phyloP scores from a whole-genome alignment of 192 early-diverging fungal genomes.

The Backusella psychrophila region DNA sequence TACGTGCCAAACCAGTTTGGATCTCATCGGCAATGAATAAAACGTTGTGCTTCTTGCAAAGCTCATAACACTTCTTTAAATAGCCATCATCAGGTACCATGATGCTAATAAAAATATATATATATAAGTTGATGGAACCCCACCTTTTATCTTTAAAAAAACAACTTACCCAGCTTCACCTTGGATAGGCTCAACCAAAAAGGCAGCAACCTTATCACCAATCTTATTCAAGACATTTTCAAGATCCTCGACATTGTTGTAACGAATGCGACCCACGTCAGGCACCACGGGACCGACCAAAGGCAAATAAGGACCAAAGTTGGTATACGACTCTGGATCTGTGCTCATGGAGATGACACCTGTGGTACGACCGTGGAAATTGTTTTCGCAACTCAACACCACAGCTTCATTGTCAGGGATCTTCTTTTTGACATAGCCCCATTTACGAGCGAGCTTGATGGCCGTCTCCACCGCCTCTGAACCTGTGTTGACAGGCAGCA shows the following conservation, averaged over 20 bases:
- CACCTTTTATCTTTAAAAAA: too few species aligned
- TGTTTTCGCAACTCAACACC: conserved; percentile 78
- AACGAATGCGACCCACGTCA: conserved; percentile 69
- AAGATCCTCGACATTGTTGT: conserved; percentile 86
- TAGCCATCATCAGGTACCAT: conserved; percentile 94
- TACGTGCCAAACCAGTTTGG: conserved; percentile 94
- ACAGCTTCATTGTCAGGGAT: conserved; percentile 80
- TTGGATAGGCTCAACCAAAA: conserved; percentile 99
- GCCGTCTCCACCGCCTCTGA: conserved; percentile 99
- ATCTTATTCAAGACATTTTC: conserved; percentile 82
- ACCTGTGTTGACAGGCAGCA: conserved; percentile 99
- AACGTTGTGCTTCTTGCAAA: conserved; percentile 98
- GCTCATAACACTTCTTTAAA: conserved; percentile 77
- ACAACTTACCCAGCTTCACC: conserved; percentile 91
- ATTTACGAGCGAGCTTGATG: conserved; percentile 96
- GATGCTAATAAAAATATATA: conserved; percentile 60
- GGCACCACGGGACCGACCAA: conserved; percentile 82
- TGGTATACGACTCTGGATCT: conserved; percentile 78
- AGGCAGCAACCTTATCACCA: conserved; percentile 83
- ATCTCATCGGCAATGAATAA: conserved; percentile 98
- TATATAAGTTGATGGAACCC: background rate
- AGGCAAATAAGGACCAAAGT: conserved; percentile 95
- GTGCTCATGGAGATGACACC: conserved; percentile 94
- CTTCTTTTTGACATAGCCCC: conserved; percentile 93
- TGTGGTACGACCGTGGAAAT: conserved; percentile 97